A percentile compares a stretch with the other conserved stretches of the same genome.
Evolutionary conservation across 495 filamentous ascomycete species (phyloP).

Genomic region (Peziza echinospora): DNA sequence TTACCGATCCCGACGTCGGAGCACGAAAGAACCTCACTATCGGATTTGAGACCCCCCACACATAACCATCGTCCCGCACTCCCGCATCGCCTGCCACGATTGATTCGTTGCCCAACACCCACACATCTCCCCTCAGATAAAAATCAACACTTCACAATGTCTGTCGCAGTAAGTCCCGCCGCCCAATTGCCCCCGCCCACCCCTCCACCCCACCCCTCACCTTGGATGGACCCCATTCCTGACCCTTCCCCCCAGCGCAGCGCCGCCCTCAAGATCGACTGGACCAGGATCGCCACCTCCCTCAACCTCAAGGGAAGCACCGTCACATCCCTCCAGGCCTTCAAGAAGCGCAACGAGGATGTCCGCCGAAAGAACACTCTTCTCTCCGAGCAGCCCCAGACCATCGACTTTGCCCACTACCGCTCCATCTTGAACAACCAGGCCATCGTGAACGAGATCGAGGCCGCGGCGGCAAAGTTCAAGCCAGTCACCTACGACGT

Average conservation of each 20-base stretch:
- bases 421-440: conserved; percentile 81
- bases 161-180: neutral
- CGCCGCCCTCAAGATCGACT: conserved; percentile 98
- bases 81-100: too few species aligned
- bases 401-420: conserved; percentile 85
- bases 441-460: conserved; percentile 83
- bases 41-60: neutral
- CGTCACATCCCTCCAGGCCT: conserved; percentile 64
- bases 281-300: conserved; percentile 70
- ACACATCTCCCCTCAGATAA: neutral
- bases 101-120: too few species aligned
- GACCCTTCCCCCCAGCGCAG: conserved; percentile 43
- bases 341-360: conserved; percentile 99
- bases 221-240: too few species aligned
- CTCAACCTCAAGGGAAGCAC: conserved; percentile 94
- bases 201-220: neutral
- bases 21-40: too few species aligned
- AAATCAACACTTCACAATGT: neutral
- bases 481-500: conserved; percentile 84
- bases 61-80: neutral
- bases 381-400: conserved; percentile 56
- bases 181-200: neutral
- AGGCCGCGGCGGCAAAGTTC: conserved; percentile 76
- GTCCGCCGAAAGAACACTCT: conserved; percentile 73
- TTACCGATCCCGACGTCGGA: neutral